Base-by-base conservation (phyloP, 2,329 filamentous ascomycete genomes). In the Aureobasidium leucospermi region DNA sequence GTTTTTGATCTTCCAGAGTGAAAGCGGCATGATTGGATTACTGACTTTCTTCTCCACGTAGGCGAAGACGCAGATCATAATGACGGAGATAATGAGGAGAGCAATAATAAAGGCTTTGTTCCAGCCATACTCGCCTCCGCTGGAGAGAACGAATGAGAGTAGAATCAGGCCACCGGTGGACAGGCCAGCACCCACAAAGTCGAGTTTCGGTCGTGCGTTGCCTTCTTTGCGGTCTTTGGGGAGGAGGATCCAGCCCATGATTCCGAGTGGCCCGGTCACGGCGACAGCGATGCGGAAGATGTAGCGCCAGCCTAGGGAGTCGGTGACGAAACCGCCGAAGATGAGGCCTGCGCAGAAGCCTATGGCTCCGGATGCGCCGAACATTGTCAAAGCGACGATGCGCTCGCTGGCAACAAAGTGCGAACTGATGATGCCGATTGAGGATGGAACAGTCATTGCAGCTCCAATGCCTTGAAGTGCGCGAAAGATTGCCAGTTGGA, bases 291-390 rank as follows among this genome's bases (percentile, higher is more conserved):
- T 59, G 58, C 78, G 81, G 64, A 76, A 82, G 3, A 74, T 76
- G 1, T 71, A 70, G 4, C 79, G 69, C 80, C 80, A 82, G 1
- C 78, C 79, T 4, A 75, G 65, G 0, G 71, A 74, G 45, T 80
- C 75, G 6, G 77, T 70, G 11, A 82, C 67, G 1, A 81, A 66
- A 11, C 80, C 80, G 9, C 76, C 78, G 0, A 81, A 62, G 1
- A 82, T 75, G 0, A 83, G 67, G 0, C 80, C 80, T 8, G 80
- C 64, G 0, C 77, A 78, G 63, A 80, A 82, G 0, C 80, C 80
- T 0, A 82, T 66, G 0, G 78, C 62, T 23, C 62, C 62, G 7
- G 60, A 59, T 4, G 62, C 57, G 6, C 47, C 62, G 28, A 63
- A 63, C 41, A 59, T 60, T 9, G 62, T 57, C 34, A 63, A 45